phyloP scores from a whole-genome alignment of 2,329 filamentous ascomycete species.

The Aureobasidium sp. region DNA sequence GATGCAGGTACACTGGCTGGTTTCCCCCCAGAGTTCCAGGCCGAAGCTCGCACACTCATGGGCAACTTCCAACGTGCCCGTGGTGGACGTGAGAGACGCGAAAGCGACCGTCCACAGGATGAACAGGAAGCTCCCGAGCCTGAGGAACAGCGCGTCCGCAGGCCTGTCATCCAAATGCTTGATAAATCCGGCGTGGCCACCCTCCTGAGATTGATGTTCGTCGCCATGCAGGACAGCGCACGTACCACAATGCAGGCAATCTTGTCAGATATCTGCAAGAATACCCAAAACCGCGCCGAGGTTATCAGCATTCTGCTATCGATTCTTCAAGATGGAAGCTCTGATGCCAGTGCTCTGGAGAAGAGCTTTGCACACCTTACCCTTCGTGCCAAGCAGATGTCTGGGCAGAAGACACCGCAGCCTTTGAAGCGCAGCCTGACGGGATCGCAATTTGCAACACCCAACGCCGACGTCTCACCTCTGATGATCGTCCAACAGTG shows the following conservation, averaged over 20 bases:
- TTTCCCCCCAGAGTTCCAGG: slow-evolving; percentile 76
- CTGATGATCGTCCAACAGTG: slow-evolving; percentile 95
- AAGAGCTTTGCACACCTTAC: slow-evolving; percentile 92
- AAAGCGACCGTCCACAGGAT: slow-evolving; percentile 19
- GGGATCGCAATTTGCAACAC: slow-evolving; percentile 40
- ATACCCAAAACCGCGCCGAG: slow-evolving; percentile 90
- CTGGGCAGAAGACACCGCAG: slow-evolving; percentile 73
- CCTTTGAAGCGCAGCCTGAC: slow-evolving; percentile 68
- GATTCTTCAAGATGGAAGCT: slow-evolving; percentile 91
- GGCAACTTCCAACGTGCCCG: slow-evolving; percentile 37
- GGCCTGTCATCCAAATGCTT: slow-evolving; percentile 88
- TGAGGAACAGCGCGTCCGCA: slow-evolving; percentile 31
- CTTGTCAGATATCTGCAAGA: slow-evolving; percentile 86
- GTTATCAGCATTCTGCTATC: slow-evolving; percentile 88
- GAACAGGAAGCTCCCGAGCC: slow-evolving; percentile 12
- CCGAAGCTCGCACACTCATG: slow-evolving; percentile 71
- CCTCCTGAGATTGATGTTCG: slow-evolving; percentile 96
- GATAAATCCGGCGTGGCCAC: slow-evolving; percentile 94
- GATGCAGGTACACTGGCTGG: slow-evolving; percentile 80
- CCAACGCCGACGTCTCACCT: slow-evolving; percentile 79
- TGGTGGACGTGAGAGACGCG: slow-evolving; percentile 8
- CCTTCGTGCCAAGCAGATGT: slow-evolving; percentile 70
- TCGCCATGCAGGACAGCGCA: slow-evolving; percentile 81
- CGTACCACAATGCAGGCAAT: slow-evolving; percentile 79
- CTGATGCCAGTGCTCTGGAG: slow-evolving; percentile 87